phyloP scores from a whole-genome alignment of 768 basidiomycete species.

The Wakefieldia striispora region DNA sequence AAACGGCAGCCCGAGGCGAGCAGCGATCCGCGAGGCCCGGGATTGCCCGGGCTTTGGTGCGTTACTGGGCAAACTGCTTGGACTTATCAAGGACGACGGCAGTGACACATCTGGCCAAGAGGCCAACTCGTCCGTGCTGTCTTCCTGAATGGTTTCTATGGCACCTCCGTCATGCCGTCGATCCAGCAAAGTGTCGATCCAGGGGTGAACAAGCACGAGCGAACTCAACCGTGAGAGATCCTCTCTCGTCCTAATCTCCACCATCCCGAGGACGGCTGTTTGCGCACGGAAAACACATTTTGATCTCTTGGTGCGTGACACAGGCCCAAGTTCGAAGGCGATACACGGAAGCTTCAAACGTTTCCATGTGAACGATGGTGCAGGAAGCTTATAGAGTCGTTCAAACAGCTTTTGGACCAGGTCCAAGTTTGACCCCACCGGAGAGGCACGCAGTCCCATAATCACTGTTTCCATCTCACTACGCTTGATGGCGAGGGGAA shows the following conservation, averaged over 20 bases:
- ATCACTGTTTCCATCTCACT: not conserved
- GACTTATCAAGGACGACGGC: no score
- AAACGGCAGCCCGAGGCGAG: no score
- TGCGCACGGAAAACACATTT: not conserved
- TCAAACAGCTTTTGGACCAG: not conserved
- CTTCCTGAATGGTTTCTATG: no score
- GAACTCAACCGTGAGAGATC: not conserved
- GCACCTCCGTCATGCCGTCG: no score
- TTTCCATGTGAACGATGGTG: not conserved
- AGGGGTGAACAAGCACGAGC: slow-evolving; percentile 1
- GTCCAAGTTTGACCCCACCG: no score
- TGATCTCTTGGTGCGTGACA: not conserved
- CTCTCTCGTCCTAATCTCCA: slow-evolving; percentile 1
- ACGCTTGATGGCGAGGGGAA: not conserved
- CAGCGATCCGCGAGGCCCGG: no score
- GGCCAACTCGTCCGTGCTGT: no score
- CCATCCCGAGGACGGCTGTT: not conserved
- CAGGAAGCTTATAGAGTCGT: not conserved
- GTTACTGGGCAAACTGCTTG: no score
- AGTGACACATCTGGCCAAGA: no score
- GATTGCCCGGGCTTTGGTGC: no score
- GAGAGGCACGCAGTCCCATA: not conserved
- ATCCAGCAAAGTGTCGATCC: not conserved
- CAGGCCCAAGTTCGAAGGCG: not conserved
- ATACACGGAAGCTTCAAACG: slow-evolving; percentile 1